phyloP scores from a whole-genome alignment of 805 yeast genomes.

The Millerago galiae region DNA sequence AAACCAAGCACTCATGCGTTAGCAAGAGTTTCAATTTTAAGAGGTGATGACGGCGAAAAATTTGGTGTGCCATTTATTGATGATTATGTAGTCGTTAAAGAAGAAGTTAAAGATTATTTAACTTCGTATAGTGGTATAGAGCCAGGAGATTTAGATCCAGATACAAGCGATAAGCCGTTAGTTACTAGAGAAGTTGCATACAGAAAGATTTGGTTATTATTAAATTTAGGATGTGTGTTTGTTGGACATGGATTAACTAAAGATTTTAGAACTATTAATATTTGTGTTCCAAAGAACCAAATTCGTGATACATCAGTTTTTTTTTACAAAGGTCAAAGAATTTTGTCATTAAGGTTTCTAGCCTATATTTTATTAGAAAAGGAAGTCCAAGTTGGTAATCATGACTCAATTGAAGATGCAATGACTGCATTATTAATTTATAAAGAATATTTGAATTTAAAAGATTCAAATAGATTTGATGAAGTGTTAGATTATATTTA shows the following conservation, averaged over 20 bases:
- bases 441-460: conserved; percentile 61
- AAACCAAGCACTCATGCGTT: conserved; percentile 71
- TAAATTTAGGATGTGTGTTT: conserved; percentile 85
- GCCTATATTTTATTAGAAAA: conserved; percentile 72
- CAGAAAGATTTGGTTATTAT: conserved; percentile 80
- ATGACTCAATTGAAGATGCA: conserved; percentile 97
- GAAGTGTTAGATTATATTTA: conserved; percentile 60
- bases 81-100: conserved; percentile 77
- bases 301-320: conserved; percentile 85
- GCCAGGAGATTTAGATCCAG: conserved; percentile 80
- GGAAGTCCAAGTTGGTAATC: conserved; percentile 86
- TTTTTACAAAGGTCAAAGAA: conserved; percentile 72
- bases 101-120: conserved; percentile 72
- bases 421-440: conserved; percentile 75
- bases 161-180: conserved; percentile 54
- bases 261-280: conserved; percentile 89
- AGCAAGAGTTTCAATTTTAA: conserved; percentile 82
- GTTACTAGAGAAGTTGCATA: conserved; percentile 81
- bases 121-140: conserved; percentile 93
- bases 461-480: conserved; percentile 53
- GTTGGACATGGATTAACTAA: conserved; percentile 92
- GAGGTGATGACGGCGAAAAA: conserved; percentile 60
- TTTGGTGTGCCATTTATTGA: conserved; percentile 83
- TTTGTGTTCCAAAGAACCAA: conserved; percentile 79
- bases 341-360: conserved; percentile 76